Evolutionary conservation across 495 filamentous ascomycete species (phyloP).

Genomic region (Penicillium angulare): DNA sequence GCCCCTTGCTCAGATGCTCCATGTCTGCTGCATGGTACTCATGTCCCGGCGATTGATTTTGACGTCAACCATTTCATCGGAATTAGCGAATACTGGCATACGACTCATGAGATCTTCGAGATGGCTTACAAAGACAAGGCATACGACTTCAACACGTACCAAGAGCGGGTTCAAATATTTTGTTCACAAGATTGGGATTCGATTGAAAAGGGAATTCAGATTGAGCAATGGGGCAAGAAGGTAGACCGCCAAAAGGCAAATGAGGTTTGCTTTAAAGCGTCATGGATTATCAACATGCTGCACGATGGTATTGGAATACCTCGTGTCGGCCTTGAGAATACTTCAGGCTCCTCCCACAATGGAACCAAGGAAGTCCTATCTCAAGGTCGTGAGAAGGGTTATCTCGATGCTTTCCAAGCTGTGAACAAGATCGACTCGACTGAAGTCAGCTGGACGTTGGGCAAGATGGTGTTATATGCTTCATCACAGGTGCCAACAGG

Average conservation of each 20-base stretch:
- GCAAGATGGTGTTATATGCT: slow-evolving; percentile 97
- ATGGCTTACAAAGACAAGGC: slow-evolving; percentile 75
- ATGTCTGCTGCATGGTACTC: slow-evolving; percentile 83
- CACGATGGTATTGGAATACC: slow-evolving; percentile 96
- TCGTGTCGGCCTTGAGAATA: slow-evolving; percentile 75
- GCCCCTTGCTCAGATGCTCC: slow-evolving; percentile 78
- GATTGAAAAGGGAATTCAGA: slow-evolving; percentile 63
- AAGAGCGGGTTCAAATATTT: slow-evolving; percentile 78
- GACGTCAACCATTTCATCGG: slow-evolving; percentile 97
- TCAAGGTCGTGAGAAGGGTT: slow-evolving; percentile 73
- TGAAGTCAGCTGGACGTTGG: slow-evolving; percentile 98
- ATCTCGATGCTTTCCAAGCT: slow-evolving; percentile 84
- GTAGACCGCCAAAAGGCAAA: slow-evolving; percentile 70
- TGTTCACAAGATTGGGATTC: slow-evolving; percentile 79
- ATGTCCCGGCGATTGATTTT: slow-evolving; percentile 96
- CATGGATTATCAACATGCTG: slow-evolving; percentile 94
- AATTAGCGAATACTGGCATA: slow-evolving; percentile 99
- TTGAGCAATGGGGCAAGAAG: slow-evolving; percentile 72
- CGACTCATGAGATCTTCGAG: slow-evolving; percentile 91
- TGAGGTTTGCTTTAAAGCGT: slow-evolving; percentile 95
- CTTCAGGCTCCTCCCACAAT: slow-evolving; percentile 54
- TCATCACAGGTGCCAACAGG: slow-evolving; percentile 77
- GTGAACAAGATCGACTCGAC: slow-evolving; percentile 89
- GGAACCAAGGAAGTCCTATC: slow-evolving; percentile 71
- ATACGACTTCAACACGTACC: slow-evolving; percentile 91